phyloP scores from a whole-genome alignment of 2,329 filamentous ascomycete species.

The Cadophora luteo-olivacea region DNA sequence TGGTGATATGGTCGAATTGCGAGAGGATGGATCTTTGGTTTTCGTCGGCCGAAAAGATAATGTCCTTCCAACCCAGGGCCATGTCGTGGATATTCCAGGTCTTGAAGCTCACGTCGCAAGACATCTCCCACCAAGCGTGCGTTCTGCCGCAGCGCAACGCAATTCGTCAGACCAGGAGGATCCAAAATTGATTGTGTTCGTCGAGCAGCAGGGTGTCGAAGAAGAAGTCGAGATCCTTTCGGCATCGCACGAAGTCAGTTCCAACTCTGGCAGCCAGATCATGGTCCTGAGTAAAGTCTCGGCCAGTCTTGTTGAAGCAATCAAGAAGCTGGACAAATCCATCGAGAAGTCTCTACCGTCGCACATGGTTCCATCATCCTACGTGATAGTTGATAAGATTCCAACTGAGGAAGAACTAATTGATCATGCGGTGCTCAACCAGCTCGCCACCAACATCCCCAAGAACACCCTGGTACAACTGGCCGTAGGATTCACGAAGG shows the following conservation, averaged over 20 bases:
- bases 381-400: conserved; percentile 50
- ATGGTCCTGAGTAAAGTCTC: conserved; percentile 30
- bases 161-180: background rate
- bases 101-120: conserved; percentile 48
- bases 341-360: conserved; percentile 52
- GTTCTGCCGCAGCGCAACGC: conserved; percentile 43
- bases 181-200: conserved; percentile 14
- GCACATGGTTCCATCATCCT: conserved; percentile 54
- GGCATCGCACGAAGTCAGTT: background rate
- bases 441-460: conserved; percentile 14
- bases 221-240: conserved; percentile 11
- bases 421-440: background rate
- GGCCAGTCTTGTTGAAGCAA: conserved; percentile 42
- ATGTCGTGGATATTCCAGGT: conserved; percentile 49
- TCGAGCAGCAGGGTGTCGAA: background rate
- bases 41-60: conserved; percentile 43
- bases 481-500: conserved; percentile 39
- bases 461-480: background rate
- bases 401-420: conserved; percentile 37
- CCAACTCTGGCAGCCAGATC: background rate
- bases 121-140: conserved; percentile 44
- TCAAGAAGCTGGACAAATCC: conserved; percentile 51
- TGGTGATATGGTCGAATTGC: conserved; percentile 43
- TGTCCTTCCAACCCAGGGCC: conserved; percentile 44
- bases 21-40: conserved; percentile 39